Conservation (phyloP, 331 rosid species). For the Rosa hybrid region DNA sequence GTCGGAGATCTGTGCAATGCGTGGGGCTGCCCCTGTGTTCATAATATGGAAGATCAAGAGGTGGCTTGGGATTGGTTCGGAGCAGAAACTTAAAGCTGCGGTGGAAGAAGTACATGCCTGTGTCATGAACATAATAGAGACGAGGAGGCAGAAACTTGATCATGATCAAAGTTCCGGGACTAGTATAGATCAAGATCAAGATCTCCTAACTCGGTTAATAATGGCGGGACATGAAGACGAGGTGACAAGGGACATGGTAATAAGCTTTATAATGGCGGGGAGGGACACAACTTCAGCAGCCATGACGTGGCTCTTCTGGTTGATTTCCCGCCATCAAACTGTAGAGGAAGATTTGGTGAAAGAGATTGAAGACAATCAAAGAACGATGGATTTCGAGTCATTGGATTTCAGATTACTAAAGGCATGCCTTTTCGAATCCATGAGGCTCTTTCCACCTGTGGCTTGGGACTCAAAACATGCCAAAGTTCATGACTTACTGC, state of each 20-base stretch:
- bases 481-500: constrained; percentile 50
- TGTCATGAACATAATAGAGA: constrained; percentile 50
- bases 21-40: constrained; percentile 69
- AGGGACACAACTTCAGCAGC: constrained; percentile 91
- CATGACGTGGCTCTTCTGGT: constrained; percentile 90
- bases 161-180: neutral
- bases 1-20: constrained; percentile 62
- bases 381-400: constrained; percentile 38
- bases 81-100: constrained; percentile 50
- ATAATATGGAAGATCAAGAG: constrained; percentile 76
- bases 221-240: constrained; percentile 57
- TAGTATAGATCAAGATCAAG: constrained; percentile 18
- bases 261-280: constrained; percentile 90
- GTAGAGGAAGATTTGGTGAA: constrained; percentile 43
- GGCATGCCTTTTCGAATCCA: constrained; percentile 77
- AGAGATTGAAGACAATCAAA: constrained; percentile 34
- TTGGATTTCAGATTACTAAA: constrained; percentile 53
- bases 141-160: constrained; percentile 38
- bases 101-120: constrained; percentile 52
- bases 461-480: constrained; percentile 98
- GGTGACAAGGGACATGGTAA: constrained; percentile 71
- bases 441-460: constrained; percentile 89
- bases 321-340: constrained; percentile 47
- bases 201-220: constrained; percentile 68
- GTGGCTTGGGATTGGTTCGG: constrained; percentile 78